Evolutionary conservation across 345 rosid species (phyloP), one percentile per base, ranked within the genome.

Genomic region (Clarkia xantiana): DNA sequence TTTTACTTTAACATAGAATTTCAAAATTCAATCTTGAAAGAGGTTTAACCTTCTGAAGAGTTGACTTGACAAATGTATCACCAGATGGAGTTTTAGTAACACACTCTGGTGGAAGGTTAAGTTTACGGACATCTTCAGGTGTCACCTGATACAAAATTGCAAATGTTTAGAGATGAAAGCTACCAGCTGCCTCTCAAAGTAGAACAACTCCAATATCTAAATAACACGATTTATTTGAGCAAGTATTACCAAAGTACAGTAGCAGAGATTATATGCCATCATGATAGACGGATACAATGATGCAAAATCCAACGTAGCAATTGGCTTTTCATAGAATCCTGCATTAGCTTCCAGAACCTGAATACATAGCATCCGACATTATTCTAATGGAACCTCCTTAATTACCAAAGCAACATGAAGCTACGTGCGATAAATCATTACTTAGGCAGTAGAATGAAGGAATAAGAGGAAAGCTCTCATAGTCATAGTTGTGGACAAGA

Each of bases 181-280:
- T 29, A 10, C 36, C 36, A 29, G 5, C 36, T 23, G 3, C 29
- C 29, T 23, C 4, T 23, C 29, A 23, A 29, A 29, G 36, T 29
- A 29, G 4, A 29, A 5, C 36, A 2, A 29, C 36, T 29, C 36
- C 36, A 29, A 29, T 29, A 29, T 29, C 36, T 29, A 29, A 29
- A 43, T 23, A 48, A 14, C 14, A 39, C 25, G 49, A 50, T 39
- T 42, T 38, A 59, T 44, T 6, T 34, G 48, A 57, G 47, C 47
- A 53, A 68, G 45, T 62, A 52, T 67, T 63, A 91, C 98, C 93
- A 91, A 67, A 39, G 94, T 86, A 67, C 96, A 83, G 72, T 86
- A 91, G 62, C 98, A 91, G 49, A 91, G 63, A 72, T 91, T 91
- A 72, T 86, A 91, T 45, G 98, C 98, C 98, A 86, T 91, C 98